These are phyloP conservation scores for Phaeoacremonium minimum DNA, from an alignment of 2,329 filamentous ascomycete genomes.

Conservation along the genomic window DNA sequence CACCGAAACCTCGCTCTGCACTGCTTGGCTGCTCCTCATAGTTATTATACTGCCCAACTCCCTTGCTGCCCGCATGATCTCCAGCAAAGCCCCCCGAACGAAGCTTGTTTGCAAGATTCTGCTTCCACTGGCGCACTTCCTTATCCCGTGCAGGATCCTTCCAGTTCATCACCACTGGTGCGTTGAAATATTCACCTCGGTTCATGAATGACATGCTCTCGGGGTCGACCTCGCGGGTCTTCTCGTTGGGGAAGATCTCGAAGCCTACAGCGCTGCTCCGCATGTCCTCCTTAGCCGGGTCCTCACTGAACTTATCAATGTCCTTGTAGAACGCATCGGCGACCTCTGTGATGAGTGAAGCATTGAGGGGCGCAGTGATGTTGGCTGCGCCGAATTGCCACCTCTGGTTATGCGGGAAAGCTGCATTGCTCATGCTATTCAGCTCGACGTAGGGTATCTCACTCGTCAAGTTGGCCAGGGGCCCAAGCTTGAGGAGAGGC, in stretches of 20 bases:
- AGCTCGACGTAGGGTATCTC: slow-evolving; percentile 34
- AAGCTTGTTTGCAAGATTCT: slow-evolving; percentile 21
- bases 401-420: slow-evolving; percentile 28
- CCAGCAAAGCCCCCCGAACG: slow-evolving; percentile 16
- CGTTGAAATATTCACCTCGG: slow-evolving; percentile 38
- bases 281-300: slow-evolving; percentile 31
- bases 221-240: slow-evolving; percentile 27
- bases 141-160: slow-evolving; percentile 28
- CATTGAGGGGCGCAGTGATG: slow-evolving; percentile 33
- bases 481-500: slow-evolving; percentile 27
- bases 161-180: slow-evolving; percentile 34
- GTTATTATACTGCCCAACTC: slow-evolving; percentile 22
- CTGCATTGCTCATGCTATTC: slow-evolving; percentile 31
- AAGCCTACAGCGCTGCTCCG: slow-evolving; percentile 26
- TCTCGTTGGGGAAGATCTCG: slow-evolving; percentile 35
- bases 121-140: slow-evolving; percentile 30
- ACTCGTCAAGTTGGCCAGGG: slow-evolving; percentile 27
- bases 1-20: slow-evolving; percentile 23
- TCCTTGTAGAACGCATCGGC: slow-evolving; percentile 22
- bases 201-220: slow-evolving; percentile 38
- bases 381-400: slow-evolving; percentile 36
- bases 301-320: slow-evolving; percentile 8
- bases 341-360: slow-evolving; percentile 22
- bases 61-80: slow-evolving; percentile 11
- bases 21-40: slow-evolving; percentile 15